These are phyloP conservation scores for Smittium culicis DNA, from an alignment of 371 early-diverging fungal species.

Conservation along the genomic window DNA sequence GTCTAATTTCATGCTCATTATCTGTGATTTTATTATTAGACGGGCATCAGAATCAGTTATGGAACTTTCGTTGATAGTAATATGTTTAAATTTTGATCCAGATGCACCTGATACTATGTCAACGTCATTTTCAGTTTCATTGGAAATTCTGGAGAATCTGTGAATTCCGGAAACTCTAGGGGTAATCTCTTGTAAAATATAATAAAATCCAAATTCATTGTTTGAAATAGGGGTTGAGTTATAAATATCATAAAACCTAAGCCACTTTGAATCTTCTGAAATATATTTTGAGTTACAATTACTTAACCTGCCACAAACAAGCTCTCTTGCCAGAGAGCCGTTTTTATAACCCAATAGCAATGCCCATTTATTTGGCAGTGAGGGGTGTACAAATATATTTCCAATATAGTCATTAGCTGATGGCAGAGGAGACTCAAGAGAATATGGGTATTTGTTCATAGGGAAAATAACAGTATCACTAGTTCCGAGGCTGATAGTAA, in stretches of 20 bases:
- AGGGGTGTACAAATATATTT: constrained; percentile 60
- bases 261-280: not conserved
- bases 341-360: constrained; percentile 73
- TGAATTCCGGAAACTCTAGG: constrained; percentile 54
- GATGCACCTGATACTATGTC: not conserved
- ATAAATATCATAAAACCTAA: no score
- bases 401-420: constrained; percentile 15
- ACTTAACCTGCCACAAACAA: constrained; percentile 38
- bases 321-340: constrained; percentile 60
- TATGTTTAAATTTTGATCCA: not conserved
- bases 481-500: constrained; percentile 63
- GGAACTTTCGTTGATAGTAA: not conserved
- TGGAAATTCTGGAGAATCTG: constrained; percentile 34
- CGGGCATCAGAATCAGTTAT: constrained; percentile 33
- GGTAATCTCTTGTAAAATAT: constrained; percentile 54
- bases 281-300: constrained; percentile 21
- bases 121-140: not conserved
- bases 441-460: constrained; percentile 33
- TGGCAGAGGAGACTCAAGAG: constrained; percentile 30
- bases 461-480: constrained; percentile 61
- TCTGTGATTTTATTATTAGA: constrained; percentile 58
- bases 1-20: constrained; percentile 49
- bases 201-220: constrained; percentile 52
- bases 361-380: constrained; percentile 41
- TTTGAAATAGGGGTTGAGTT: no score